Conservation (phyloP, 805 yeast genomes). For the Blastobotrys americana region DNA sequence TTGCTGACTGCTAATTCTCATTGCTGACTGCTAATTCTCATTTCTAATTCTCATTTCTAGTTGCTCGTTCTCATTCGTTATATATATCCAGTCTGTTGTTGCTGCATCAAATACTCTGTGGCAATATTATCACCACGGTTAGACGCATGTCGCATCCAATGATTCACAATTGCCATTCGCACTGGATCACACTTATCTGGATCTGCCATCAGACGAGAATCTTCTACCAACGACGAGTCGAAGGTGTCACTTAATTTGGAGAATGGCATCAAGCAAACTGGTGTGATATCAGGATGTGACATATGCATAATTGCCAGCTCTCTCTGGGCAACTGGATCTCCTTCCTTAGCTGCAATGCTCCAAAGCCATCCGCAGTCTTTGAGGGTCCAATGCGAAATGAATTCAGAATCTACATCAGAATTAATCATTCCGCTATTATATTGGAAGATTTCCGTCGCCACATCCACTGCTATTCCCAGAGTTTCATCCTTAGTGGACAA, state of each 20-base stretch:
- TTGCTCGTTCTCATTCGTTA: too few relatives aligned
- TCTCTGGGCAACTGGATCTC: conserved; percentile 22
- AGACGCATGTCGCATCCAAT: conserved; percentile 26
- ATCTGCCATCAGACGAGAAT: conserved; percentile 16
- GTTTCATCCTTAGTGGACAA: conserved; percentile 24
- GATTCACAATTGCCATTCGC: conserved; percentile 26
- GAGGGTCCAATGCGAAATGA: conserved; percentile 18
- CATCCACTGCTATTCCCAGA: conserved; percentile 16
- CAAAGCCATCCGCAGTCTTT: conserved; percentile 25
- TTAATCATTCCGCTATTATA: conserved; percentile 15
- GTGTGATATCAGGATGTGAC: conserved; percentile 25
- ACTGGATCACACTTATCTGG: conserved; percentile 25
- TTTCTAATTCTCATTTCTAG: too few relatives aligned
- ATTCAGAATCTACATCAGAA: conserved; percentile 8
- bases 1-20: too few relatives aligned
- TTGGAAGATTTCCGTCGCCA: conserved; percentile 24
- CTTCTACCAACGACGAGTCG: conserved; percentile 15
- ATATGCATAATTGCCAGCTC: conserved; percentile 26
- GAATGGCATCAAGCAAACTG: conserved; percentile 21
- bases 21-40: too few relatives aligned
- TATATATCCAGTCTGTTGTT: not conserved
- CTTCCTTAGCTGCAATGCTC: conserved; percentile 26
- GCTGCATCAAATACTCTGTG: conserved; percentile 22
- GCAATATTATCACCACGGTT: conserved; percentile 25
- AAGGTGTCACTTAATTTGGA: conserved; percentile 21